Base-by-base conservation (phyloP, 352 stramenopile species). In the Globisporangium orthogonon region DNA sequence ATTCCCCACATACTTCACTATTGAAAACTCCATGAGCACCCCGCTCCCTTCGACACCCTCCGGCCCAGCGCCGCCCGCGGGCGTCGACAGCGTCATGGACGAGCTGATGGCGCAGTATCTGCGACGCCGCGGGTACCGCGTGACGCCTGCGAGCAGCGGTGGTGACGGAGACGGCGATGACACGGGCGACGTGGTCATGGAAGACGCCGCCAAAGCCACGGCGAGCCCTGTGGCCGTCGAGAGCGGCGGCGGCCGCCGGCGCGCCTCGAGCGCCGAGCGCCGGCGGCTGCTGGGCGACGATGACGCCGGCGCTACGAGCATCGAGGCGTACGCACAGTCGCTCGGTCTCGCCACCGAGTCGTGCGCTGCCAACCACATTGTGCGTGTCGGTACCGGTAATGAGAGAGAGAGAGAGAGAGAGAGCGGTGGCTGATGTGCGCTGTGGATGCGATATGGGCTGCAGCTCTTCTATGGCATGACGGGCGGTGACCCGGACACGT, bases 401-500 rank as follows among this genome's bases (percentile, higher is more conserved):
- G 33, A 5, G 33, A 37, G 33, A 37, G 33, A 37, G 33, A 11
- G 33, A 11, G 33, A 9, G 41, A 28, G 14, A 4, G 39, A 14
- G 39, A 6, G 39, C 15, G 40, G 15, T 18, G 29, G 58, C 60
- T 66, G 31, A 18, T 28, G 28, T 15, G 48, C 31, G 50, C 7
- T 49, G 40, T 51, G 7, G 35, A 23, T 23, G 39, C 23, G 23
- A 23, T 23, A 23, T 48, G 18, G 39, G 44, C 17, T 58, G 37
- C 56, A 91, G 78, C 61, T 94, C 35, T 94, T 91, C 55, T 83
- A 89, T 58, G 82, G 79, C 29, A 68, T 94, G 37, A 80, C 76
- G 1, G 63, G 65, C 10, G 81, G 78, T 18, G 70, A 91, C 48
- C 76, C 81, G 4, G 58, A 58, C 28, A 66, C 69, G 28, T 94